These are phyloP conservation scores for Tagetes patula DNA, from an alignment of 129 eudicot genomes.

Conservation along the genomic window DNA sequence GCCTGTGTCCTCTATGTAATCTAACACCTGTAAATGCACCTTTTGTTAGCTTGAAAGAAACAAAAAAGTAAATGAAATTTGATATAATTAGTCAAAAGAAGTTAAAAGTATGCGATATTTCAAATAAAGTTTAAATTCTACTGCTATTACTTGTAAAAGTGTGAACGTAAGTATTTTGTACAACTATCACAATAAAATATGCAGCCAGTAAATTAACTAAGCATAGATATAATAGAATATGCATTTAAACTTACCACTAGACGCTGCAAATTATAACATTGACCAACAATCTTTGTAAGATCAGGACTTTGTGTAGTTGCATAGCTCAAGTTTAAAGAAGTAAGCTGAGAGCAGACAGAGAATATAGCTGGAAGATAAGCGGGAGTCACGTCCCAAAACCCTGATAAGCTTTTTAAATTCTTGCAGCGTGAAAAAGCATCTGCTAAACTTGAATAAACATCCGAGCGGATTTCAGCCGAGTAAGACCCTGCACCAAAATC, in stretches of 20 bases:
- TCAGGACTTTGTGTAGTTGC: conserved; percentile 9
- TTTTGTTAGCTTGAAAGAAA: background rate
- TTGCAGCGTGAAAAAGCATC: conserved; percentile 7
- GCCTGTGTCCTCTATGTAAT: conserved; percentile 73
- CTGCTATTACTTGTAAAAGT: background rate
- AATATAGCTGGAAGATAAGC: conserved; percentile 10
- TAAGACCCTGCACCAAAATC: conserved; percentile 1
- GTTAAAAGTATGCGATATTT: background rate
- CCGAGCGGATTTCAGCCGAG: background rate
- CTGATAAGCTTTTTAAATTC: conserved; percentile 13
- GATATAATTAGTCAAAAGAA: background rate
- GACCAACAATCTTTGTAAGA: conserved; percentile 7
- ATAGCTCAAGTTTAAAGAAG: conserved; percentile 17
- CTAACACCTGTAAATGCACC: conserved; percentile 50
- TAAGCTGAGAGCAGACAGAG: conserved; percentile 9
- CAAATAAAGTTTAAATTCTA: background rate
- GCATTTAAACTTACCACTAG: conserved; percentile 7
- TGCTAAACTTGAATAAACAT: conserved; percentile 10
- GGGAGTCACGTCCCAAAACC: conserved; percentile 16
- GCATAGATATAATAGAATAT: background rate
- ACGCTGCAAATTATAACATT: conserved; percentile 4
- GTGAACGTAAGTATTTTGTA: background rate
- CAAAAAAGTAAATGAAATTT: background rate
- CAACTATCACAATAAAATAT: background rate
- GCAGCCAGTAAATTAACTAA: background rate